phyloP scores from a whole-genome alignment of 257 asterid species.

The Nicotiana tomentosiformis region DNA sequence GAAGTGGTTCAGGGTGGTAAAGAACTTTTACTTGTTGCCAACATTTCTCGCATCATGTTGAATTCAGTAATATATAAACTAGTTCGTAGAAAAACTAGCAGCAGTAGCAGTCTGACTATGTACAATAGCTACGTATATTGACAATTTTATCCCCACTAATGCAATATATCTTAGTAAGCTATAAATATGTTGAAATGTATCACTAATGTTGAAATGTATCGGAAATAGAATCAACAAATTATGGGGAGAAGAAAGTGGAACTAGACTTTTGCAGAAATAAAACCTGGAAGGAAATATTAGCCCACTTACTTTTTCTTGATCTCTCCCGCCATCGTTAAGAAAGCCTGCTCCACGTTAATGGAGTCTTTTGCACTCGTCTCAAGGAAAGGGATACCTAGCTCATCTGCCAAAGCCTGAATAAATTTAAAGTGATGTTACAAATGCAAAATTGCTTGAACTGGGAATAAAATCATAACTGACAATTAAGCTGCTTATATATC shows the following conservation, averaged over 20 bases:
- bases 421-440: background rate
- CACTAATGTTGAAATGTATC: too few relatives aligned
- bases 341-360: constrained; percentile 95
- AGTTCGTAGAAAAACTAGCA: background rate
- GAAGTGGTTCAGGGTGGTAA: background rate
- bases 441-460: background rate
- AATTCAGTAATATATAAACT: background rate
- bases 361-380: constrained; percentile 98
- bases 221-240: background rate
- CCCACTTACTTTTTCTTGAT: constrained; percentile 77
- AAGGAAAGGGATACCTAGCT: constrained; percentile 91
- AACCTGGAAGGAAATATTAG: constrained; percentile 1
- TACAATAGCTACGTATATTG: background rate
- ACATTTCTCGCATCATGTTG: constrained; percentile 6
- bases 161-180: background rate
- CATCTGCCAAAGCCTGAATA: constrained; percentile 86
- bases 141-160: background rate
- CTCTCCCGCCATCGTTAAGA: constrained; percentile 95
- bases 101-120: background rate
- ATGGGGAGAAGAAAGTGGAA: background rate
- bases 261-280: background rate
- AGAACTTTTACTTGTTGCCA: background rate
- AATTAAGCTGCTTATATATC: background rate
- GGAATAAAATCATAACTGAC: background rate
- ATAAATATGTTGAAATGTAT: background rate